Base-by-base conservation (phyloP, 73 alveolate species). In the Paramecium sexaurelia region DNA sequence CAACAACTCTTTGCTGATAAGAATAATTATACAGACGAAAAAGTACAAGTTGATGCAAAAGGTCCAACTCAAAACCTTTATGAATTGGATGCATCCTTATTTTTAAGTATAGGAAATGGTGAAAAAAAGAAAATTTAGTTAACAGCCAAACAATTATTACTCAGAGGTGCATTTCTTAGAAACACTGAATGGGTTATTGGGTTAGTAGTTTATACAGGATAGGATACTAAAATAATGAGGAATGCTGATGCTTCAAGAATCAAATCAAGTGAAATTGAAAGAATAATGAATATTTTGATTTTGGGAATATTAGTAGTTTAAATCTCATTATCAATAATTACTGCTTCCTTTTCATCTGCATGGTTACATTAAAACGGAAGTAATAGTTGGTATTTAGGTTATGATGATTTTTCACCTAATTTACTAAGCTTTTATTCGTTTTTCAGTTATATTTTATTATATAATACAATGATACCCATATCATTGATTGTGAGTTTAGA, bases 161-260 rank as follows among this genome's bases (percentile, higher is more conserved):
- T 98, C 57, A 98, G 98, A 94, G 99, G 99, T 15, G 97, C 99
- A 7, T 86, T 82, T 41, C 94, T 98, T 24, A 97, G 96, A 85
- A 97, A 97, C 87, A 98, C 99, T 20, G 97, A 96, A 40, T 98
- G 99, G 98, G 89, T 98, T 4, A 68, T 97, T 20, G 99, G 99
- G 0, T 40, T 97, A 27, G 96, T 94, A 29, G 96, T 92, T 17
- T 97, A 92, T 86, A 97, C 99, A 6, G 99, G 99, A 22, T 92
- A 93, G 56, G 97, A 96, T 29, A 95, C 99, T 19, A 95, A 95
- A 87, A 82, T 96, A 8, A 96, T 96, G 99, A 84, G 89, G 75
- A 95, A 95, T 92, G 92, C 96, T 9, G 92, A 93, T 51, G 87
- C 93, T 69, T 89, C 95, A 5, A 41, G 92, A 29, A 73, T 87